Base-by-base conservation (phyloP, 192 early-diverging fungal genomes). In the Coemansia sp. region DNA sequence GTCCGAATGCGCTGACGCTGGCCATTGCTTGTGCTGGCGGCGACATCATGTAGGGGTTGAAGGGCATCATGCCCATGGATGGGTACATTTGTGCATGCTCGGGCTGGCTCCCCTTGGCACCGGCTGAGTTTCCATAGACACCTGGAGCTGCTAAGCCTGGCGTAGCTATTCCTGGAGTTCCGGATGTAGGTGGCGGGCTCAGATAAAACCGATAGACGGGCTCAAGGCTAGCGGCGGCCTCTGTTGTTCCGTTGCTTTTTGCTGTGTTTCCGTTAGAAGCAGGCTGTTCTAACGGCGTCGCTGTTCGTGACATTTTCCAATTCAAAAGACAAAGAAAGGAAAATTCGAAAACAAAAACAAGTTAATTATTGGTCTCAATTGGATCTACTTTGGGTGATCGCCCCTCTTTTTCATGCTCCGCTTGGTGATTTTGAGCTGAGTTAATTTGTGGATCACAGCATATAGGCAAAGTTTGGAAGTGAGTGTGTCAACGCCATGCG, bases 171-270 rank as follows among this genome's bases (percentile, higher is more conserved):
- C n/a, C n/a, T n/a, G n/a, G n/a, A n/a, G n/a, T n/a, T n/a, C n/a
- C n/a, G n/a, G n/a, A n/a, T 2, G 59, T 36, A 14, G 65, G 72
- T 21, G 72, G 72, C 21, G 72, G 72, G 18, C 72, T 75, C 40
- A 75, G 62, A 42, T 75, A 75, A 55, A 75, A 68, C 45, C 72
- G 52, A 37, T 68, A 75, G 19, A 75, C 72, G 1, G 72, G 72
- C 50, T 75, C 72, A 6, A 64, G 51, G 30, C 56, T 73, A n/a
- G 50, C 33, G 18, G 31, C 50, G 10, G 45, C 16, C 6, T 43
- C 38, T n/a, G 46, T n/a, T 21, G 28, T 21, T 8, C 40, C n/a
- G 10, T 11, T 42, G 37, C 43, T 50, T 8, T 55, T 48, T 49
- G 3, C 42, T 15, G 53, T 51, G 38, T 37, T 20, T 14, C 52